Conservation (phyloP, 2,329 filamentous ascomycete genomes). For the Dothiorella sarmentorum region DNA sequence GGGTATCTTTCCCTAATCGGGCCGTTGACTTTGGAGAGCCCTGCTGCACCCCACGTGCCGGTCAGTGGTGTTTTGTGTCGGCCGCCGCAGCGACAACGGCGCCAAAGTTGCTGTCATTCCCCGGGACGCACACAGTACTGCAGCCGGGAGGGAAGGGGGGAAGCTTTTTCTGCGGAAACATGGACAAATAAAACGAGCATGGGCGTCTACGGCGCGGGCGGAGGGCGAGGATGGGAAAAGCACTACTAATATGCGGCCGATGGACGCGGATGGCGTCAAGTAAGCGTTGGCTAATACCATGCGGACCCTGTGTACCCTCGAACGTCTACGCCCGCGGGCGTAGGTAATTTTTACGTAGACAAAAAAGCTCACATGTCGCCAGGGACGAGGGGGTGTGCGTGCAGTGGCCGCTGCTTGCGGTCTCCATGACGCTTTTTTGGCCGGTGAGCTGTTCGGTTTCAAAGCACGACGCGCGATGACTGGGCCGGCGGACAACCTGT, state of each 20-base stretch:
- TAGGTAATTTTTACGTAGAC: constrained; percentile 17
- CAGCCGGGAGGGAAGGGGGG: neutral
- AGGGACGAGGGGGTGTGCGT: neutral
- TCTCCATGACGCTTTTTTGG: too few relatives aligned
- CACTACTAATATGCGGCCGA: too few relatives aligned
- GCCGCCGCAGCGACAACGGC: neutral
- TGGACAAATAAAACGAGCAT: neutral
- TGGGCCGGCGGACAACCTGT: neutral
- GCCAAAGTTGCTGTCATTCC: too few relatives aligned
- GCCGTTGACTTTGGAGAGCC: neutral
- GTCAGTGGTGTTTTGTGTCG: neutral
- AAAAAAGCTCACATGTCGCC: neutral
- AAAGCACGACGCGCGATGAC: neutral
- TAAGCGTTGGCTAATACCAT: constrained; percentile 6
- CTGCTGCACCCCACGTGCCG: neutral
- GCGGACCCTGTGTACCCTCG: constrained; percentile 5
- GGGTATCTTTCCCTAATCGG: constrained; percentile 3
- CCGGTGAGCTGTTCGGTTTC: neutral
- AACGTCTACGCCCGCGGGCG: constrained; percentile 17
- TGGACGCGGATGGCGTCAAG: neutral
- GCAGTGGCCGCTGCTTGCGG: neutral
- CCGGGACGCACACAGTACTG: too few relatives aligned
- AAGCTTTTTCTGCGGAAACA: neutral
- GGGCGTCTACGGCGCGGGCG: neutral
- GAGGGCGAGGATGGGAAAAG: neutral